phyloP scores from a whole-genome alignment of 2,329 filamentous ascomycete genomes.

The Trichophyton equinum region DNA sequence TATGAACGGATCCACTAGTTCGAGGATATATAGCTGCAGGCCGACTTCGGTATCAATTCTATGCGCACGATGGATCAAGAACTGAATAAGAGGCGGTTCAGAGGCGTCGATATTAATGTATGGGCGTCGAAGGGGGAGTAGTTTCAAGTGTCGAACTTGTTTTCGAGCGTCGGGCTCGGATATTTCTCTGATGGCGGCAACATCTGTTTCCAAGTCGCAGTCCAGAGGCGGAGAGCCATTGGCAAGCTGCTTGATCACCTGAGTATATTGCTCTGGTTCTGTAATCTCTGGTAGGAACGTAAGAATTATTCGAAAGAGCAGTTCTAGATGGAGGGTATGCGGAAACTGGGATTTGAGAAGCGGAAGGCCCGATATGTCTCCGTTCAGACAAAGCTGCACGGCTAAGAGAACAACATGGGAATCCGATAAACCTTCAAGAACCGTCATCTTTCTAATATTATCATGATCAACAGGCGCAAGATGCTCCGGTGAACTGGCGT shows the following conservation, averaged over 20 bases:
- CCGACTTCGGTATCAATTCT: conserved; percentile 48
- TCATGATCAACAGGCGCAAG: conserved; percentile 6
- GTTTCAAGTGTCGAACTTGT: conserved; percentile 39
- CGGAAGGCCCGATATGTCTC: conserved; percentile 42
- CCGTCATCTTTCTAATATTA: conserved; percentile 24
- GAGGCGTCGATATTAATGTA: conserved; percentile 32
- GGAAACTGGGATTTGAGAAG: conserved; percentile 39
- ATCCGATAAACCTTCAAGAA: conserved; percentile 34
- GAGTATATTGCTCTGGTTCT: conserved; percentile 39
- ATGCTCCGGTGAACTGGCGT: not conserved
- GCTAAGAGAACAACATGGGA: conserved; percentile 48
- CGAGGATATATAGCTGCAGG: conserved; percentile 42
- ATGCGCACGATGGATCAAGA: conserved; percentile 48
- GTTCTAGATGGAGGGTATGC: conserved; percentile 38
- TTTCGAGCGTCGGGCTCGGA: conserved; percentile 40
- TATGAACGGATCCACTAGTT: conserved; percentile 47
- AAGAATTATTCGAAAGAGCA: conserved; percentile 47
- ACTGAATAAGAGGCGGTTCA: conserved; percentile 41
- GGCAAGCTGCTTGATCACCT: conserved; percentile 37
- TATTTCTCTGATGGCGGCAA: conserved; percentile 40
- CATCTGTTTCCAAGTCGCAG: conserved; percentile 15
- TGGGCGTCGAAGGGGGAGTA: conserved; percentile 38
- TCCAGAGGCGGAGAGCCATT: conserved; percentile 19
- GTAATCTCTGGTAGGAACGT: conserved; percentile 49
- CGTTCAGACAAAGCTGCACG: conserved; percentile 42